Base-by-base conservation (phyloP, 2,329 filamentous ascomycete species). In the Ceratocystis papillata region DNA sequence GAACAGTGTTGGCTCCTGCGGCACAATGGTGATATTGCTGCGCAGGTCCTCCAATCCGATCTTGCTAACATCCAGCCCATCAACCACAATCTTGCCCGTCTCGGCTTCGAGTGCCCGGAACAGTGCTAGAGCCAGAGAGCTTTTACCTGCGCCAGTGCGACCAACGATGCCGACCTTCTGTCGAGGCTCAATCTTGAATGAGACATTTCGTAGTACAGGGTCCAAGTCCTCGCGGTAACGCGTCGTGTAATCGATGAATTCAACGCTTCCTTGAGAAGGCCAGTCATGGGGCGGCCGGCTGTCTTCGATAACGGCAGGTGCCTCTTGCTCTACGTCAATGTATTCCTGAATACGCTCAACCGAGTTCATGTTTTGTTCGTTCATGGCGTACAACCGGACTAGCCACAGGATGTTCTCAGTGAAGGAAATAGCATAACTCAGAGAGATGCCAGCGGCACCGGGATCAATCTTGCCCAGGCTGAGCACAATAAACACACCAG, bases 331-430 rank as follows among this genome's bases (percentile, higher is more conserved):
- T 0, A 99, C 89, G 57, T 97, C 90, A 45, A 97, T 83, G 73
- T 97, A 99, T 74, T 99, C 94, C 78, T 96, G 95, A 73, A 99
- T 87, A 72, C 94, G 89, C 77, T 99, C 94, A 62, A 97, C 92
- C 2, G 93, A 93, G 77, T 99, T 99, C 94, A 99, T 97, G 77
- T 96, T 97, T 76, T 99, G 94, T 77, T 99, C 94, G 72, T 97
- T 96, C 73, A 89, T 85, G 0, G 92, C 88, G 74, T 99, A 99
- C 15, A 96, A 81, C 60, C 94, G 87, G 37, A 99, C 92, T 65
- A 97, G 86, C 94, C 94, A 99, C 20, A 99, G 78, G 5, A 99
- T 88, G 70, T 96, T 97, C 75, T 99, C 94, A 0, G 92, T 96
- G 72, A 99, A 99, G 1, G 90, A 93, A 70, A 99, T 90, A 17